A percentile compares a stretch with the other conserved stretches of the same genome.
phyloP scores from a whole-genome alignment of 306 rosid genomes.

The Cucumis sativus region DNA sequence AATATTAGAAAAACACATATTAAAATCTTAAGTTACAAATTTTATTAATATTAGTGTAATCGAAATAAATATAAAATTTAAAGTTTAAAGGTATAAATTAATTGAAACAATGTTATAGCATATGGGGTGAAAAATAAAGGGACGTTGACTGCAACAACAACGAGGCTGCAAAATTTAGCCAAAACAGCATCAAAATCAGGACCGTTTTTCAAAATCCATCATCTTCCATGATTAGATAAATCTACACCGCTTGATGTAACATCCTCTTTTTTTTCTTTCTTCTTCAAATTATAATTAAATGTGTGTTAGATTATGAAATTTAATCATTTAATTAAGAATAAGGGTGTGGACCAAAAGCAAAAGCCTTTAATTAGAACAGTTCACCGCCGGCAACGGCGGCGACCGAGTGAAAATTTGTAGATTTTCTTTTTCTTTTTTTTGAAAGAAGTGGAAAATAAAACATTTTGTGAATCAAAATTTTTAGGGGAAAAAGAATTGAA shows the following conservation, averaged over 20 bases:
- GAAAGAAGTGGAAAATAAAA: background rate
- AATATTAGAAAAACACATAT: background rate
- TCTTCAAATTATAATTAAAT: background rate
- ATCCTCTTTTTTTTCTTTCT: background rate
- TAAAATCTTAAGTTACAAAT: background rate
- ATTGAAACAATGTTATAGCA: background rate
- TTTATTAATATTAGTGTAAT: too few species aligned
- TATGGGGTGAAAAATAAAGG: constrained; percentile 2
- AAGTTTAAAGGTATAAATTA: too few species aligned
- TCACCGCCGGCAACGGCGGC: background rate
- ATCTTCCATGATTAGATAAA: background rate
- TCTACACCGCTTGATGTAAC: constrained; percentile 1
- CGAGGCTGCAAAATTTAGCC: constrained; percentile 59
- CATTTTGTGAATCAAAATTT: constrained; percentile 8
- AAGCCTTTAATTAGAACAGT: background rate
- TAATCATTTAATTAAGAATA: background rate
- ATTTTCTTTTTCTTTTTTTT: background rate
- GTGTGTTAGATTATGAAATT: background rate
- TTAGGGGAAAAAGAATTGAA: constrained; percentile 14
- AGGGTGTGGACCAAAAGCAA: background rate
- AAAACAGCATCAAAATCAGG: constrained; percentile 19
- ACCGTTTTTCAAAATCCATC: constrained; percentile 16
- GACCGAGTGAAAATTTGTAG: too few species aligned
- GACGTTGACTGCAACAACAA: constrained; percentile 44
- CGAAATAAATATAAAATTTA: too few species aligned